phyloP scores from a whole-genome alignment of 2,329 filamentous ascomycete species.

The Verticillium nubilum region DNA sequence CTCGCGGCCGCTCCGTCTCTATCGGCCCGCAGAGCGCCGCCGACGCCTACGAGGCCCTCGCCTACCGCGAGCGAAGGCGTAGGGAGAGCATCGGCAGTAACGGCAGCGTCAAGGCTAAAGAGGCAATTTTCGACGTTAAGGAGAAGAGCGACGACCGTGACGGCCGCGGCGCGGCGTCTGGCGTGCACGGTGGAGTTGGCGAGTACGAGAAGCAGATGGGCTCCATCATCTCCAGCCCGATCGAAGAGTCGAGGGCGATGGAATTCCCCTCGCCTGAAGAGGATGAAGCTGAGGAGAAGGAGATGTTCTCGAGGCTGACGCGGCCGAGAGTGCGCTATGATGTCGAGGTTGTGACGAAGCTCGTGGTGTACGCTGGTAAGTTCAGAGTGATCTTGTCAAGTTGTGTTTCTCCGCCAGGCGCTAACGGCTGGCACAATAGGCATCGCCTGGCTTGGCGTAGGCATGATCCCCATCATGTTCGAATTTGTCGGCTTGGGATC shows the following conservation, averaged over 20 bases:
- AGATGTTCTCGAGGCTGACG: constrained; percentile 79
- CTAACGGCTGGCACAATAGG: constrained; percentile 40
- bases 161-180: constrained; percentile 35
- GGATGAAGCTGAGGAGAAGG: constrained; percentile 58
- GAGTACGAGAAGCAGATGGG: constrained; percentile 73
- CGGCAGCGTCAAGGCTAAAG: constrained; percentile 37
- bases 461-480: constrained; percentile 69
- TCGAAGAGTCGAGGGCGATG: constrained; percentile 23
- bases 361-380: constrained; percentile 89
- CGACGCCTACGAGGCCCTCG: constrained; percentile 91
- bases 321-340: constrained; percentile 91
- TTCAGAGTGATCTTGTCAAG: constrained; percentile 6
- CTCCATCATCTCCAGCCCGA: constrained; percentile 12
- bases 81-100: constrained; percentile 51
- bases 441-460: constrained; percentile 77
- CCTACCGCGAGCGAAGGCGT: constrained; percentile 68
- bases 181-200: constrained; percentile 44
- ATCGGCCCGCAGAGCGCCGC: constrained; percentile 93
- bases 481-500: constrained; percentile 50
- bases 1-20: constrained; percentile 73
- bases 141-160: constrained; percentile 32
- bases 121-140: constrained; percentile 35
- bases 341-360: constrained; percentile 96
- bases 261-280: constrained; percentile 34
- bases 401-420: neutral